Evolutionary conservation across 257 asterid genomes (phyloP).

Genomic region (Nicotiana noctiflora): DNA sequence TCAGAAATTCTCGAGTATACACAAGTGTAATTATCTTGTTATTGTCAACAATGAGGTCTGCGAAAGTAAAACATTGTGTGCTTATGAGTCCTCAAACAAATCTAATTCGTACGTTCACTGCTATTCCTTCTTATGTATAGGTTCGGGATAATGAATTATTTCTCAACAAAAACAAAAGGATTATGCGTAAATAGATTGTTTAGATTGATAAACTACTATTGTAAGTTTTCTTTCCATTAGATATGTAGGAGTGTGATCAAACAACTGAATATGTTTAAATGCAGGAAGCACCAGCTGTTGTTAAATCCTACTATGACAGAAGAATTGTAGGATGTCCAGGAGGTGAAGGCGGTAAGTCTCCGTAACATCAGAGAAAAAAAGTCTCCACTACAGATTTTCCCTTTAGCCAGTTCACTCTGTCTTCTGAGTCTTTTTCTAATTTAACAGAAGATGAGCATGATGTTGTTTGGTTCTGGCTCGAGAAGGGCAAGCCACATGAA

Average conservation of each 20-base stretch:
- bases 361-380: not conserved
- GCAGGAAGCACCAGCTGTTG: conserved; percentile 84
- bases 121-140: not conserved
- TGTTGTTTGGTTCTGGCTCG: conserved; percentile 98
- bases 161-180: not conserved
- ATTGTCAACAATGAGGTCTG: too few species aligned
- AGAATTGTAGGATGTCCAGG: conserved; percentile 98
- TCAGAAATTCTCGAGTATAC: too few species aligned
- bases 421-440: not conserved
- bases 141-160: not conserved
- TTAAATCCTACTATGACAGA: conserved; percentile 59
- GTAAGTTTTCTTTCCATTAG: not conserved
- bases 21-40: too few species aligned
- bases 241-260: not conserved
- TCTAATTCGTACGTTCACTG: not conserved
- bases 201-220: not conserved
- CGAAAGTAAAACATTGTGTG: not conserved
- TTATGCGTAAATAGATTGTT: not conserved
- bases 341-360: conserved; percentile 71
- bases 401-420: not conserved
- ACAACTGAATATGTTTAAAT: conserved; percentile 1
- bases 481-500: conserved; percentile 88
- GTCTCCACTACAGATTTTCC: conserved; percentile 7
- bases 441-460: conserved; percentile 94
- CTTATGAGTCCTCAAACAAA: not conserved